Evolutionary conservation across 352 stramenopile genomes (phyloP).

Genomic region (Globisporangium takayamanum): DNA sequence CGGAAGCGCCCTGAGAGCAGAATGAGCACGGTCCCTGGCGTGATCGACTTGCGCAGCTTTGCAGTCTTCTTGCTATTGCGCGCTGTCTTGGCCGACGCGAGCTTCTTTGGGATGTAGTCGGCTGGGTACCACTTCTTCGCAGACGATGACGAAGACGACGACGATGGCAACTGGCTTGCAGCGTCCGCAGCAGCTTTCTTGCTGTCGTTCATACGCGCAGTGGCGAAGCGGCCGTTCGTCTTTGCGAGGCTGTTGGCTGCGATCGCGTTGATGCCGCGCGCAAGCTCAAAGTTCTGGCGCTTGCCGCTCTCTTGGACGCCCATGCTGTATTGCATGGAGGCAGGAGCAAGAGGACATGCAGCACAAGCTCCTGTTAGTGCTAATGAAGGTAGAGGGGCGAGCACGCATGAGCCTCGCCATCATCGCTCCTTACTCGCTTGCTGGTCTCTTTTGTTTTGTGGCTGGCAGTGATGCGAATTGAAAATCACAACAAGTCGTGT

Average conservation of each 20-base stretch:
- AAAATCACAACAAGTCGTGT: background rate
- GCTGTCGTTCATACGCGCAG: background rate
- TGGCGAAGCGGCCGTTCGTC: constrained; percentile 46
- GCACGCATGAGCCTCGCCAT: too few species aligned
- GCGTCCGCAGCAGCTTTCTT: constrained; percentile 22
- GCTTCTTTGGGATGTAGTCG: constrained; percentile 68
- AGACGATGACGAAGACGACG: constrained; percentile 17
- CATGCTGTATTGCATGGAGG: background rate
- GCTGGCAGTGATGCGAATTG: background rate
- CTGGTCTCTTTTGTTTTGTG: background rate
- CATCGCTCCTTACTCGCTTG: background rate
- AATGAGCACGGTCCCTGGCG: constrained; percentile 96
- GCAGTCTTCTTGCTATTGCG: constrained; percentile 84
- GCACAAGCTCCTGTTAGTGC: background rate
- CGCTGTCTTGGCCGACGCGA: constrained; percentile 67
- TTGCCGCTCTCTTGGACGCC: constrained; percentile 17
- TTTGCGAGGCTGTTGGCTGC: constrained; percentile 53
- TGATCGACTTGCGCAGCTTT: constrained; percentile 95
- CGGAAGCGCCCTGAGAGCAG: constrained; percentile 96
- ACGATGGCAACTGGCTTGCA: constrained; percentile 54
- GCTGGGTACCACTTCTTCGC: constrained; percentile 76
- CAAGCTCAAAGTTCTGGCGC: constrained; percentile 64
- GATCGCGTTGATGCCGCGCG: constrained; percentile 77
- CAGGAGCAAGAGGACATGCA: background rate
- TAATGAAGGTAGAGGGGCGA: too few species aligned